Percentiles rank a stretch among this genome's conserved stretches.
Evolutionary conservation across 2,329 filamentous ascomycete species (phyloP).

Genomic region (Pseudocercospora crystallina): DNA sequence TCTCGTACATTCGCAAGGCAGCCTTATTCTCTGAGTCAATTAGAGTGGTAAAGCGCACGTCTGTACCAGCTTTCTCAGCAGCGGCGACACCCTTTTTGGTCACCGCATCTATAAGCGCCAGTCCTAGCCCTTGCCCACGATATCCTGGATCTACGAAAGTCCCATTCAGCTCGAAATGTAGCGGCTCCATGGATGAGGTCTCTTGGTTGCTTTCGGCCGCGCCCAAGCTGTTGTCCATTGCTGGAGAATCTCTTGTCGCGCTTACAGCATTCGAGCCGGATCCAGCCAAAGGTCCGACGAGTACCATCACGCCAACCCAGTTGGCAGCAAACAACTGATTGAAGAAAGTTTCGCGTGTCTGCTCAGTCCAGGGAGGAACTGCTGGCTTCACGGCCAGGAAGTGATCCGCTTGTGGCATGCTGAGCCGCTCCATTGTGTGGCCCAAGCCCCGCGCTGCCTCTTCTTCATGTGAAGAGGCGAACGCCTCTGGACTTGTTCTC

Average conservation of each 20-base stretch:
- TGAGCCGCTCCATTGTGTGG: conserved; percentile 27
- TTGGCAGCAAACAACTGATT: conserved; percentile 9
- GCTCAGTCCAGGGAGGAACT: background rate
- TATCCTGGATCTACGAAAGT: conserved; percentile 32
- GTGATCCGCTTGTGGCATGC: conserved; percentile 27
- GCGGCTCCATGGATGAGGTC: background rate
- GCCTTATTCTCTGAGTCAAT: conserved; percentile 30
- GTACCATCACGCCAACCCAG: conserved; percentile 31
- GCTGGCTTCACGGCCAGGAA: conserved; percentile 24
- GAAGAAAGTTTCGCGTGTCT: background rate
- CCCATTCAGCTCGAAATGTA: conserved; percentile 31
- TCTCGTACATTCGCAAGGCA: conserved; percentile 30
- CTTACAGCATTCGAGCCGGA: conserved; percentile 9
- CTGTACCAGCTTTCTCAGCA: background rate
- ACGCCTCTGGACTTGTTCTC: conserved; percentile 30
- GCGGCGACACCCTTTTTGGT: conserved; percentile 20
- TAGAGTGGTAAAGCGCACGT: conserved; percentile 21
- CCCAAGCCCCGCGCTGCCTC: conserved; percentile 23
- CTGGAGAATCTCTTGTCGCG: conserved; percentile 20
- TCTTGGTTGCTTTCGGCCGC: too few relatives aligned
- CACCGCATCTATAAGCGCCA: conserved; percentile 29
- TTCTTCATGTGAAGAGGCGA: conserved; percentile 32
- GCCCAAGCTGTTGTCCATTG: background rate
- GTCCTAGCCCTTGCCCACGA: conserved; percentile 31
- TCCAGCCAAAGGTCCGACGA: conserved; percentile 26